Percentiles rank a stretch among this genome's conserved stretches.
Conservation (phyloP, 805 yeast genomes). For the Saccharomyces mikatae region DNA sequence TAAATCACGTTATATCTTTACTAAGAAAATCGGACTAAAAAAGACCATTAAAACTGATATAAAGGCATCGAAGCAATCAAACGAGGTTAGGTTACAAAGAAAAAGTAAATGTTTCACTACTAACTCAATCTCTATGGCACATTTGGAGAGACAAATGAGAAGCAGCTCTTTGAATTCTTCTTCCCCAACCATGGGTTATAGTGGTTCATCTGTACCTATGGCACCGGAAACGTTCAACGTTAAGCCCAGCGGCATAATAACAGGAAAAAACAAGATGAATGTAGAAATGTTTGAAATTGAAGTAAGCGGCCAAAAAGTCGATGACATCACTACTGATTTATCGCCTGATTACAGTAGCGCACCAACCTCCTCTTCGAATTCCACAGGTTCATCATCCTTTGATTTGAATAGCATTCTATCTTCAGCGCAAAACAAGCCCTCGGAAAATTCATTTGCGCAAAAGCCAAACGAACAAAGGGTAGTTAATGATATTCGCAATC, state of each 20-base stretch:
- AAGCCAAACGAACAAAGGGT: neutral
- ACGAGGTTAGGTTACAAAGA: neutral
- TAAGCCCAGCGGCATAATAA: slow-evolving; percentile 17
- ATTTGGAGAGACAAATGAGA: slow-evolving; percentile 10
- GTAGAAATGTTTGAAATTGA: neutral
- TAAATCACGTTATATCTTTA: neutral
- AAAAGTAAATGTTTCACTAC: neutral
- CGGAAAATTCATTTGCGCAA: neutral
- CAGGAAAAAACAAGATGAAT: neutral
- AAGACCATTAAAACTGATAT: neutral
- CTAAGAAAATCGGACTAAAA: neutral
- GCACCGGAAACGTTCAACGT: slow-evolving; percentile 23
- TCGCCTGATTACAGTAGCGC: neutral
- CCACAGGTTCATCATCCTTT: neutral
- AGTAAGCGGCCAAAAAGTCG: neutral
- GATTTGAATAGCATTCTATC: neutral
- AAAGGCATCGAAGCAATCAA: neutral
- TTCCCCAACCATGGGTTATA: slow-evolving; percentile 16
- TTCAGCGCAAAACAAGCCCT: neutral
- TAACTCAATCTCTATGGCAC: slow-evolving; percentile 8
- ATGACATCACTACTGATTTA: neutral
- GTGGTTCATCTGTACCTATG: slow-evolving; percentile 29
- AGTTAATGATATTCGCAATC: neutral
- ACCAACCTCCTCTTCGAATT: neutral
- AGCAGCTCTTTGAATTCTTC: neutral